Base-by-base conservation (phyloP, 257 asterid genomes). In the Solanum appendiculatum region DNA sequence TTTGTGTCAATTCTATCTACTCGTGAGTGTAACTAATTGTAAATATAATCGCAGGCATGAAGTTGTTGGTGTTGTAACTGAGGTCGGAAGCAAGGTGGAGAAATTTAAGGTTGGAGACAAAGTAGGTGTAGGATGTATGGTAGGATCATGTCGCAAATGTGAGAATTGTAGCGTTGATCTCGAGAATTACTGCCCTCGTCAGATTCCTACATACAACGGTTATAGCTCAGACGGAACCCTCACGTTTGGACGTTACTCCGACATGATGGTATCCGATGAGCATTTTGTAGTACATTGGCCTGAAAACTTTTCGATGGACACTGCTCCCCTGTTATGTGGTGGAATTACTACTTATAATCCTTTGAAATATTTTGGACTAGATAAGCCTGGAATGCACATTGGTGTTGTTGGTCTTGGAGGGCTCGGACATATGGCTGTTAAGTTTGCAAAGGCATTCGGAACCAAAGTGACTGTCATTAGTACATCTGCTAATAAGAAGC, bases 71-170 rank as follows among this genome's bases (percentile, higher is more conserved):
- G 89, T 87, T 25, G 98, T 91, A 39, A 94, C 95, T 1, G 96
- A 91, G 84, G 92, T 94, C 0, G 98, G 98, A 1, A 90, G 87
- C 87, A 88, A 92, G 80, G 98, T 94, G 21, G 64, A 87, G 31
- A 92, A 91, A 25, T 64, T 92, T 84, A 92, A 92, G 86, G 91
- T 90, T 0, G 98, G 98, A 3, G 96, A 94, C 86, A 93, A 90
- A 73, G 94, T 92, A 0, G 94, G 98, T 2, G 93, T 94, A 0
- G 98, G 98, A 21, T 91, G 96, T 91, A 15, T 93, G 86, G 94
- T 92, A 1, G 94, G 93, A 86, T 94, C 98, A 0, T 94, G 98
- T 89, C 91, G 94, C 6, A 42, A 90, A 3, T 94, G 98, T 31
- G 93, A 87, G 6, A 89, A 87, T 16, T 94, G 98, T 73, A 15